These are phyloP conservation scores for Erigeron canadensis DNA, from an alignment of 129 eudicot species.

Conservation along the genomic window DNA sequence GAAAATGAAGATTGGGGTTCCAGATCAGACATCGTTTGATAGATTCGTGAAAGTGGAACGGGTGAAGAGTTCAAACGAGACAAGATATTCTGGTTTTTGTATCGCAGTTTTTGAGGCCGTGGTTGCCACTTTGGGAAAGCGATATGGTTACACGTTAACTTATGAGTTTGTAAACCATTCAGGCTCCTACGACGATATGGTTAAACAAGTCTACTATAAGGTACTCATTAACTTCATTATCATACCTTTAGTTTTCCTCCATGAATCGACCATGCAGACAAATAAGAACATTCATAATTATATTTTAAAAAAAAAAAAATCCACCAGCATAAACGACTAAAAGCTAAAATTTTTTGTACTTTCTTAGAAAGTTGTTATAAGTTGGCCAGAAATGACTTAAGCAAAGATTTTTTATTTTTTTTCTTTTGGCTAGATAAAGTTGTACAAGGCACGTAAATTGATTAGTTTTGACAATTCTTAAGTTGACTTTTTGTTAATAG, in stretches of 20 bases:
- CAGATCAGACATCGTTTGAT: slow-evolving; percentile 32
- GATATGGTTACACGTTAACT: slow-evolving; percentile 24
- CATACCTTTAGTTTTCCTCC: neutral
- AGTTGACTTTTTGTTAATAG: neutral
- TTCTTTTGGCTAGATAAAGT: neutral
- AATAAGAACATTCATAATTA: too few relatives aligned
- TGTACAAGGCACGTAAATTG: neutral
- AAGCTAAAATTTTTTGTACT: neutral
- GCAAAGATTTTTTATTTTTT: too few relatives aligned
- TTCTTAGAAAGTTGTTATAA: neutral
- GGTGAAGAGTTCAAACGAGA: slow-evolving; percentile 20
- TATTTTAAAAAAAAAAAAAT: too few relatives aligned
- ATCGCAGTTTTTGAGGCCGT: slow-evolving; percentile 30
- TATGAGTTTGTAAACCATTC: slow-evolving; percentile 36
- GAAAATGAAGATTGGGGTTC: slow-evolving; percentile 46
- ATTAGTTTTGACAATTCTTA: neutral
- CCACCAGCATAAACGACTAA: too few relatives aligned
- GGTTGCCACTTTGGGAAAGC: slow-evolving; percentile 17
- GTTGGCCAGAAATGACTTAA: neutral
- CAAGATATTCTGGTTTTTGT: slow-evolving; percentile 30
- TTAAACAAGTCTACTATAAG: slow-evolving; percentile 34
- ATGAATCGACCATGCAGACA: neutral
- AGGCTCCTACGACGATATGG: slow-evolving; percentile 30
- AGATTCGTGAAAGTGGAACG: slow-evolving; percentile 35
- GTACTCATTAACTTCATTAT: slow-evolving; percentile 14